Evolutionary conservation across 1,139 yeast species (phyloP), one percentile per base, ranked within the genome.

Genomic region (Blastobotrys indianensis): DNA sequence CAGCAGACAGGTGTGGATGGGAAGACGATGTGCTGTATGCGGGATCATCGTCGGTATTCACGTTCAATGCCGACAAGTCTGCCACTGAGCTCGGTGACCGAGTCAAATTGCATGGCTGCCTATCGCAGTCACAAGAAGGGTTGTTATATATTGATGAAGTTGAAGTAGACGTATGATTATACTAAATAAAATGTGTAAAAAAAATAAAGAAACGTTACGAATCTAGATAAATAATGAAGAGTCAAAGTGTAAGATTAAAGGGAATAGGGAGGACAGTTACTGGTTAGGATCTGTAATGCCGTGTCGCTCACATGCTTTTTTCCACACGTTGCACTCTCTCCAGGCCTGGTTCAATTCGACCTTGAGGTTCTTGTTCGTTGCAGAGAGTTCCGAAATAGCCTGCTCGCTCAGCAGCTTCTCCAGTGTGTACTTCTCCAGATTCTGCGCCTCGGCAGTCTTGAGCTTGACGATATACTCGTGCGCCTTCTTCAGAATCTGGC

Each of bases 341-440:
- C 92, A 90, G n/a, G 97, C 94, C 60, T 87, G 80, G 56, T 86
- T 90, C 55, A 86, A 74, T 67, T 86, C 95, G 44, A 72, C 74
- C 66, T 85, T 85, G 60, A 87, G 72, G 63, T 84, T 82, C 57
- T 85, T 94, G 65, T 86, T 86, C 13, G 85, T 77, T 37, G 83
- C 79, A 42, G 83, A 76, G 51, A 86, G 72, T 62, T 85, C 95
- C 52, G 85, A 77, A 46, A 88, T 84, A 5, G 92, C 90, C 66
- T 92, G 97, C 63, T 90, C 97, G 39, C 94, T 82, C 55, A 88
- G 75, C 52, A 92, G 74, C 68, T 88, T 90, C 63, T 90, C 97
- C 61, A 90, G 74, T 4, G 97, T 88, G 86, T 95, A 85, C 69
- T 92, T 90, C 64, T 90, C 96, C 59, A 86, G 82, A 61, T 85